Conservation (phyloP, 495 filamentous ascomycete species). For the Trichoderma orchidacearum region DNA sequence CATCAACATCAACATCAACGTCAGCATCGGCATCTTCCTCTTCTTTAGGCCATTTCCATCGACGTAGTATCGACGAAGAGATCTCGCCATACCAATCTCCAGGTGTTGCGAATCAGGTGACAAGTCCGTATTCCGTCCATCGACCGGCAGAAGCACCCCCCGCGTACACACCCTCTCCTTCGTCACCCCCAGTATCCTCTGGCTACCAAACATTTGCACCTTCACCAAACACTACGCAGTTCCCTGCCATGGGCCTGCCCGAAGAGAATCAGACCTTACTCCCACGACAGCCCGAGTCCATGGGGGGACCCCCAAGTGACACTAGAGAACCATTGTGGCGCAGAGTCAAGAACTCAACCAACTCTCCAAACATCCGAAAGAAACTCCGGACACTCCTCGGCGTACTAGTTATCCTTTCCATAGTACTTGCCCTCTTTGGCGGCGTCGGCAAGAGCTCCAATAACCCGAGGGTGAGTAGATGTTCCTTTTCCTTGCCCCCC, state of each 20-base stretch:
- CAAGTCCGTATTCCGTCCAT: background rate
- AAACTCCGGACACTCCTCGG: background rate
- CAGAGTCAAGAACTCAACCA: background rate
- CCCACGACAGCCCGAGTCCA: constrained; percentile 24
- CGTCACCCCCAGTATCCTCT: constrained; percentile 8
- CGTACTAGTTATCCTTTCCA: constrained; percentile 15
- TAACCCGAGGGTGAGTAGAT: background rate
- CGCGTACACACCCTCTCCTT: constrained; percentile 28
- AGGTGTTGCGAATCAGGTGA: background rate
- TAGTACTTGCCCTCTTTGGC: constrained; percentile 3
- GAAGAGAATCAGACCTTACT: constrained; percentile 23
- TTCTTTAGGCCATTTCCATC: background rate
- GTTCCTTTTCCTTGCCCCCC: background rate
- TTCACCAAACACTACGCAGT: background rate
- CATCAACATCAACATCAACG: background rate
- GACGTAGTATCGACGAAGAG: constrained; percentile 1
- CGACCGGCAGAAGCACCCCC: constrained; percentile 28
- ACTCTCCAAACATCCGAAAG: constrained; percentile 10
- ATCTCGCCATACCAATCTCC: background rate
- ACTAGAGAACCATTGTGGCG: background rate
- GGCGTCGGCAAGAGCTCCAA: background rate
- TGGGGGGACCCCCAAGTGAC: constrained; percentile 10
- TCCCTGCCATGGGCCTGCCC: constrained; percentile 17
- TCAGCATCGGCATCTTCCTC: background rate
- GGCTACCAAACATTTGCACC: constrained; percentile 25